Conservation (phyloP, 352 stramenopile species). For the Pythium aristosporum region DNA sequence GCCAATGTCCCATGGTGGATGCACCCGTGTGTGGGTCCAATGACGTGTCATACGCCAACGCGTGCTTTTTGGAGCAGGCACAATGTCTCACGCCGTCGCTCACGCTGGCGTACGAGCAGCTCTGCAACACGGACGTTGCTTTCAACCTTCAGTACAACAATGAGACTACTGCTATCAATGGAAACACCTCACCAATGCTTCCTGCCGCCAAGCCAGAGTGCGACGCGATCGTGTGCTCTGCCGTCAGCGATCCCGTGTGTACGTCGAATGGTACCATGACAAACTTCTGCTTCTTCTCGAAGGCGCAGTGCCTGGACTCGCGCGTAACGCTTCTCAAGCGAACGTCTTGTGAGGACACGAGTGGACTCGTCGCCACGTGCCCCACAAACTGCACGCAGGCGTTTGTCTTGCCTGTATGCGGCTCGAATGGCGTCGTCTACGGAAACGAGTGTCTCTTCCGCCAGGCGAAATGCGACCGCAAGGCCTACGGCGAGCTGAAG, state of each 20-base stretch:
- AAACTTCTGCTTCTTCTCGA: slow-evolving; percentile 44
- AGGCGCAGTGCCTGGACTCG: slow-evolving; percentile 31
- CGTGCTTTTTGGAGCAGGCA: slow-evolving; percentile 51
- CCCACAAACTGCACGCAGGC: slow-evolving; percentile 37
- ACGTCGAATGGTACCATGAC: slow-evolving; percentile 42
- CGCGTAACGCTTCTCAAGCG: slow-evolving; percentile 24
- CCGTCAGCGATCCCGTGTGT: slow-evolving; percentile 51
- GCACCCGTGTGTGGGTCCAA: slow-evolving; percentile 50
- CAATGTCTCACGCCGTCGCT: slow-evolving; percentile 34
- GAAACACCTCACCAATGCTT: not conserved
- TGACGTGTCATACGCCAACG: slow-evolving; percentile 45
- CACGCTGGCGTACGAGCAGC: slow-evolving; percentile 15
- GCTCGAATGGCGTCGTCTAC: slow-evolving; percentile 49
- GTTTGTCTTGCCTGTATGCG: slow-evolving; percentile 43
- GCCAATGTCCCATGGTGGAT: slow-evolving; percentile 36
- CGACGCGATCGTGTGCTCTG: slow-evolving; percentile 38
- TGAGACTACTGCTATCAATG: not conserved
- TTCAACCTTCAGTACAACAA: slow-evolving; percentile 38
- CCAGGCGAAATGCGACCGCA: slow-evolving; percentile 42
- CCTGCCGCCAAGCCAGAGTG: not conserved
- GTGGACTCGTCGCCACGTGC: slow-evolving; percentile 28
- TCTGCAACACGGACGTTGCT: slow-evolving; percentile 33
- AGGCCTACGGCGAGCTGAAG: slow-evolving; percentile 14
- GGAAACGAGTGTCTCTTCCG: slow-evolving; percentile 57
- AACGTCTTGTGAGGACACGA: slow-evolving; percentile 29